These are phyloP conservation scores for Solanum megistacrolobum DNA, from an alignment of 257 asterid species.

Conservation along the genomic window DNA sequence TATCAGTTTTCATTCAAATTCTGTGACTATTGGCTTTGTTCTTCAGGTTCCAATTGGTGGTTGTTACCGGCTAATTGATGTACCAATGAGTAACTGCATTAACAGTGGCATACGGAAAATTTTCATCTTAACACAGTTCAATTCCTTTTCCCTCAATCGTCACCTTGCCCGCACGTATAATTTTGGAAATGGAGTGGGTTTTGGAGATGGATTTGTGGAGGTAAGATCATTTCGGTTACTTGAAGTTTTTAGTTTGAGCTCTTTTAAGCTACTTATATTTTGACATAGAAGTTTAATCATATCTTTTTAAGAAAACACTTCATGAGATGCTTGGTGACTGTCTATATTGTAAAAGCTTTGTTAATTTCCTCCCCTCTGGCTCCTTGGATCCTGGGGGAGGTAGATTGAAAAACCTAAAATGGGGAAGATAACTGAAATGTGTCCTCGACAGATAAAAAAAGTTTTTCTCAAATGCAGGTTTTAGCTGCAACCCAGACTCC, in stretches of 20 bases:
- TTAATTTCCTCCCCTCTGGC: background rate
- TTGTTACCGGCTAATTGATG: slow-evolving; percentile 85
- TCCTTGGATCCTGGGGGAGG: background rate
- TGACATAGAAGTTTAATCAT: background rate
- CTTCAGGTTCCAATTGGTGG: slow-evolving; percentile 93
- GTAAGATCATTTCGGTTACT: slow-evolving; percentile 23
- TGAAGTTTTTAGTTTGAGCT: background rate
- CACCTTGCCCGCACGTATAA: slow-evolving; percentile 79
- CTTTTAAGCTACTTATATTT: background rate
- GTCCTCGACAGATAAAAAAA: background rate
- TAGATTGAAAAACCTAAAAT: background rate
- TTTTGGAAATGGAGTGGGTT: slow-evolving; percentile 70
- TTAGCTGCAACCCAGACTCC: slow-evolving; percentile 97
- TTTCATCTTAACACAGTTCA: slow-evolving; percentile 88
- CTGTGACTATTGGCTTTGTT: background rate
- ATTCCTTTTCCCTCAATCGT: slow-evolving; percentile 88
- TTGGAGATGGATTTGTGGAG: slow-evolving; percentile 98
- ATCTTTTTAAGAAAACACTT: background rate
- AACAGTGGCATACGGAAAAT: slow-evolving; percentile 88
- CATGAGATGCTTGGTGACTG: background rate
- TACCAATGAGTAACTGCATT: slow-evolving; percentile 96
- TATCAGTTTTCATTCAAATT: background rate
- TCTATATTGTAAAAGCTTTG: background rate
- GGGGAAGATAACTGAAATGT: background rate
- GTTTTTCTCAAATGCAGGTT: slow-evolving; percentile 36